phyloP scores from a whole-genome alignment of 2,329 filamentous ascomycete genomes.

The Gaeumannomyces sp. region DNA sequence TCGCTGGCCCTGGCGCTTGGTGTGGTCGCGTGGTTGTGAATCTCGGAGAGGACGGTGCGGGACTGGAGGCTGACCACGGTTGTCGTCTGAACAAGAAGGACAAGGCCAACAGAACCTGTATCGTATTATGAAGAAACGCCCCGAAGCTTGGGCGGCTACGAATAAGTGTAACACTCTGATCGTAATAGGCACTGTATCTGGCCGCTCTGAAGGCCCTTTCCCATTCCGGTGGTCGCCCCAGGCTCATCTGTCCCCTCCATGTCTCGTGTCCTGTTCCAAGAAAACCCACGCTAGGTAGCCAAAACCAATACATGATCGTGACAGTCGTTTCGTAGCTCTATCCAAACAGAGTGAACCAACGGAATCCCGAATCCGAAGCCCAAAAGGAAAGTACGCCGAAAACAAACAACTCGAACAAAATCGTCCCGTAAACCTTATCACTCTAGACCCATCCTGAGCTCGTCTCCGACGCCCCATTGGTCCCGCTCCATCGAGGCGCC shows the following conservation, averaged over 20 bases:
- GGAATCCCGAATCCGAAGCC: not conserved
- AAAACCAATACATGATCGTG: not conserved
- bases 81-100: not conserved
- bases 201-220: not conserved
- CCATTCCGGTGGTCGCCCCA: not conserved
- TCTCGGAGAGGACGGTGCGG: not conserved
- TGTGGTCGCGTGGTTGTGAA: not conserved
- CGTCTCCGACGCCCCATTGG: constrained; percentile 74
- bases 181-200: not conserved
- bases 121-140: no score
- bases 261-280: not conserved
- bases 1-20: not conserved
- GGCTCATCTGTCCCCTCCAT: not conserved
- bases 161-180: not conserved
- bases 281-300: not conserved
- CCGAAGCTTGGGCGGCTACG: no score
- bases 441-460: constrained; percentile 77
- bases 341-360: not conserved
- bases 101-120: not conserved
- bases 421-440: constrained; percentile 25
- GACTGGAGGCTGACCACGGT: not conserved
- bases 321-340: not conserved
- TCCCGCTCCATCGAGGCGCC: constrained; percentile 44
- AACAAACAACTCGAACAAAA: not conserved
- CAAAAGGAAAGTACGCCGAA: not conserved